Percentiles rank a stretch among this genome's conserved stretches.
phyloP scores from a whole-genome alignment of 352 stramenopile species.

The Globisporangium canariense region DNA sequence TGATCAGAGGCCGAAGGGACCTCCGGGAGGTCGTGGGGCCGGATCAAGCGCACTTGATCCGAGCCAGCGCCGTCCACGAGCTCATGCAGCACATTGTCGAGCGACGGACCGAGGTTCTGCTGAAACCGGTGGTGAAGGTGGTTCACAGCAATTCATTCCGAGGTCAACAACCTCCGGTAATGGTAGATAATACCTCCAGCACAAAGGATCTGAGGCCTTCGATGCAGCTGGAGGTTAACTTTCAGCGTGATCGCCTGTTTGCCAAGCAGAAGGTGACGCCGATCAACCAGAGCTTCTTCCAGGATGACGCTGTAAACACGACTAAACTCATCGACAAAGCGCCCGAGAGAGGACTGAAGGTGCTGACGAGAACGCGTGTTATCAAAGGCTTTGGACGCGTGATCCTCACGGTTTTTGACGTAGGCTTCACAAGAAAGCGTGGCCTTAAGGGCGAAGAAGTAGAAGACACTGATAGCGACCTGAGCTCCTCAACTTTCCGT shows the following conservation, averaged over 20 bases:
- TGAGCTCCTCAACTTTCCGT: constrained; percentile 25
- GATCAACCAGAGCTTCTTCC: constrained; percentile 28
- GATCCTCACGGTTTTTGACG: constrained; percentile 64
- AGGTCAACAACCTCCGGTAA: background rate
- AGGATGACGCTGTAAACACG: constrained; percentile 35
- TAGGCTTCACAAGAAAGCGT: constrained; percentile 19
- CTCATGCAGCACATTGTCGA: constrained; percentile 61
- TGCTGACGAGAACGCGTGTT: constrained; percentile 42
- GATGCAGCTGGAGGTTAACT: constrained; percentile 30
- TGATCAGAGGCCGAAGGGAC: constrained; percentile 36
- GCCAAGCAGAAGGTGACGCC: constrained; percentile 67
- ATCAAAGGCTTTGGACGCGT: constrained; percentile 35
- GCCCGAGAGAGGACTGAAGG: constrained; percentile 49
- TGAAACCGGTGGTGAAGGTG: constrained; percentile 11
- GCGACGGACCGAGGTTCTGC: constrained; percentile 28
- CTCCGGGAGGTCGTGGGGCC: constrained; percentile 67
- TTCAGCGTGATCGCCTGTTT: constrained; percentile 58
- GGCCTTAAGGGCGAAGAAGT: constrained; percentile 3
- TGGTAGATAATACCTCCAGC: background rate
- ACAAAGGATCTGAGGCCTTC: background rate
- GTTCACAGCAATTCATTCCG: constrained; percentile 16
- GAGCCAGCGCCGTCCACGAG: constrained; percentile 29
- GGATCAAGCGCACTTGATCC: constrained; percentile 41
- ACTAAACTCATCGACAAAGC: constrained; percentile 59
- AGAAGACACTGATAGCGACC: background rate